A percentile compares a stretch with the other conserved stretches of the same genome.
phyloP scores from a whole-genome alignment of 192 early-diverging fungal genomes.

The Gigaspora rosea region DNA sequence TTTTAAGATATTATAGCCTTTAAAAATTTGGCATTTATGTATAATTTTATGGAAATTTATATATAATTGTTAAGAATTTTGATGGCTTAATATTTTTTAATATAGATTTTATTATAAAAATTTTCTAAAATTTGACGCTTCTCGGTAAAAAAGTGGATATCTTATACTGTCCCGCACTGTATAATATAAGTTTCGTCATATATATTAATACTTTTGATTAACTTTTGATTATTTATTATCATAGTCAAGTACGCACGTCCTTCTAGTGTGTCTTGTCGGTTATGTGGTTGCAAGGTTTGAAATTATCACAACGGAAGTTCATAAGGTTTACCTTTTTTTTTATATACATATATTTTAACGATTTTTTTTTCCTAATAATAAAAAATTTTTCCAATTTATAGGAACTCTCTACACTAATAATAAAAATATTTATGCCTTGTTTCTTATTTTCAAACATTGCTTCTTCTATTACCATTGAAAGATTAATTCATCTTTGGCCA shows the following conservation, averaged over 20 bases:
- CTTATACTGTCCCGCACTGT: too few relatives aligned
- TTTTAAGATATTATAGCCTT: too few relatives aligned
- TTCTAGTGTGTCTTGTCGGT: conserved; percentile 8
- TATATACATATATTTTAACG: neutral
- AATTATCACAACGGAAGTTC: neutral
- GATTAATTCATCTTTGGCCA: conserved; percentile 28
- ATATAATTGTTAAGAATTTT: too few relatives aligned
- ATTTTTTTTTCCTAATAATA: neutral
- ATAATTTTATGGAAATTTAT: too few relatives aligned
- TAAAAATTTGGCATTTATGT: too few relatives aligned
- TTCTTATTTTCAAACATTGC: conserved; percentile 28
- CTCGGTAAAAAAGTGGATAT: too few relatives aligned
- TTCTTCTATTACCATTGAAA: conserved; percentile 23
- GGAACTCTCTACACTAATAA: conserved; percentile 20
- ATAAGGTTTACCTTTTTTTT: neutral
- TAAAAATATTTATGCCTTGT: conserved; percentile 33
- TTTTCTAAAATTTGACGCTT: too few relatives aligned
- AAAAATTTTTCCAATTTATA: neutral
- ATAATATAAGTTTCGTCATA: too few relatives aligned
- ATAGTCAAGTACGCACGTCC: conserved; percentile 20
- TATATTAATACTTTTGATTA: too few relatives aligned
- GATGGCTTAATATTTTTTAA: too few relatives aligned
- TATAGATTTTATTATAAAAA: too few relatives aligned
- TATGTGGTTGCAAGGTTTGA: conserved; percentile 18
- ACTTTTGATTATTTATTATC: neutral